Conservation (phyloP, 345 rosid species). For the Acer negundo region DNA sequence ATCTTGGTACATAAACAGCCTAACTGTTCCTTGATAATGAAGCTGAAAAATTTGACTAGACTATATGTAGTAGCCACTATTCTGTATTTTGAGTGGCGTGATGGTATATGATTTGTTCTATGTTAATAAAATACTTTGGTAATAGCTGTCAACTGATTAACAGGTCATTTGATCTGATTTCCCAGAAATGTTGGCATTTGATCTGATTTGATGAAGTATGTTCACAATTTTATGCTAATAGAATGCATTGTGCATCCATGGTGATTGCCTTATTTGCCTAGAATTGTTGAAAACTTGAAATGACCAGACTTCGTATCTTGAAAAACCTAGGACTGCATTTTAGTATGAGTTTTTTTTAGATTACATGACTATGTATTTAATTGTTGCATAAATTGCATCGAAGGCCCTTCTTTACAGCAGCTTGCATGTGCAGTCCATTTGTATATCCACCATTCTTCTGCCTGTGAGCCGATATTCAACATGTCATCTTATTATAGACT, state of each 20-base stretch:
- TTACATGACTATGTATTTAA: background rate
- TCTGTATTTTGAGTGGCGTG: background rate
- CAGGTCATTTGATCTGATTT: background rate
- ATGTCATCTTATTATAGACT: background rate
- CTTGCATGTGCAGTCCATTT: background rate
- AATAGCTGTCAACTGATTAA: slow-evolving; percentile 1
- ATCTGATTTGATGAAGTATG: background rate
- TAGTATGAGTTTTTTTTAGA: background rate
- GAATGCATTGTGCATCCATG: background rate
- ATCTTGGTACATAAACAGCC: slow-evolving; percentile 27
- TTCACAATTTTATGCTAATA: background rate
- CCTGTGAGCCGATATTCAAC: background rate
- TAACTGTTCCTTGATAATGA: slow-evolving; percentile 23
- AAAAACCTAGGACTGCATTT: background rate
- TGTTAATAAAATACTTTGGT: slow-evolving; percentile 11
- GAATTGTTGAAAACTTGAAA: background rate
- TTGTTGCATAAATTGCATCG: background rate
- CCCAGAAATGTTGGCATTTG: background rate
- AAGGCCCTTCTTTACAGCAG: background rate
- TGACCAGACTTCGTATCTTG: background rate
- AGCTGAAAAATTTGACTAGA: slow-evolving; percentile 16
- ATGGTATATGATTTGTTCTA: background rate
- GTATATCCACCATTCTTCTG: background rate
- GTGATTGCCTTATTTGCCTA: background rate
- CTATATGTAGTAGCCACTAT: slow-evolving; percentile 9